Base-by-base conservation (phyloP, 2,329 filamentous ascomycete species). In the Pseudogymnoascus sp. region DNA sequence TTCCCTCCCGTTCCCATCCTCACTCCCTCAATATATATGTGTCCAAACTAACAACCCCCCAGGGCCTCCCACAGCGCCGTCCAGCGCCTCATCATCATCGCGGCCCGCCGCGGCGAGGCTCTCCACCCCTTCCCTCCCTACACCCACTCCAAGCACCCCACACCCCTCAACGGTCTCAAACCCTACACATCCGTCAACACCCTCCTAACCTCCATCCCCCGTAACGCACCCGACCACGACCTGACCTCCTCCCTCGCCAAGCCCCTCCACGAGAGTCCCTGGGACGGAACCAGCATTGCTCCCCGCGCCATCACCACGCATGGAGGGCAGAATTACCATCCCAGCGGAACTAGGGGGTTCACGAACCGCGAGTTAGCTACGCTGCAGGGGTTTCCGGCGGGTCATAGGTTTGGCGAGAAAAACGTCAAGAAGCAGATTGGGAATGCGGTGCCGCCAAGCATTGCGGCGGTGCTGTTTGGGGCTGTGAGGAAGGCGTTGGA, bases 401-500 rank as follows among this genome's bases (percentile, higher is more conserved):
- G 76, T 1, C 88, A 90, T 70, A 71, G 72, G 0, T 93, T 93
- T 69, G 75, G 74, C 0, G 68, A 58, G 0, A 70, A 73, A 0
- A 76, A 72, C 0, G 75, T 83, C 14, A 82, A 82, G 67, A 81
- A 78, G 65, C 89, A 92, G 71, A 89, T 93, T 65, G 90, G 90
- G 0, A 93, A 95, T 69, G 90, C 90, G 0, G 91, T 93, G 14
- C 88, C 91, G 0, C 84, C 89, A 0, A 76, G 76, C 28, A 80
- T 82, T 0, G 84, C 84, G 2, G 74, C 75, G 25, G 73, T 79
- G 0, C 68, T 75, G 49, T 72, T 76, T 61, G 71, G 72, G 67
- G 78, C 78, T 0, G 63, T 69, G 31, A 73, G 69, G 67, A 80
- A 76, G 1, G 77, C 75, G 0, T 60, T 72, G 59, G 65, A 70